Percentiles rank a stretch among this genome's conserved stretches.
Conservation (phyloP, 352 stramenopile genomes). For the Phytophthora aleatoria region DNA sequence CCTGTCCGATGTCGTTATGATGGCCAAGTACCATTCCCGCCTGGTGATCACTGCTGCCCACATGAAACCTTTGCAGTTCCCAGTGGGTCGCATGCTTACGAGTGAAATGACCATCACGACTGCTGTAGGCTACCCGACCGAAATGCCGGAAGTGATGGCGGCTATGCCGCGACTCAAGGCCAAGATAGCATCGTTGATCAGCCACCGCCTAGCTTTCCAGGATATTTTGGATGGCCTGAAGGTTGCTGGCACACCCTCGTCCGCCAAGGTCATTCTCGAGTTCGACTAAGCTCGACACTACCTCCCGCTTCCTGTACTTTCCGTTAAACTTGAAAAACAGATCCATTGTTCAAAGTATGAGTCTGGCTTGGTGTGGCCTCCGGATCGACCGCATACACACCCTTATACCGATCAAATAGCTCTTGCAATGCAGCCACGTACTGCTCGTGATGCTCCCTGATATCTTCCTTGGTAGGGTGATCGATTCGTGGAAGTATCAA, state of each 20-base stretch:
- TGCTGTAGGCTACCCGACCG: slow-evolving; percentile 28
- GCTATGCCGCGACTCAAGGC: slow-evolving; percentile 28
- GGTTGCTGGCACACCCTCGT: slow-evolving; percentile 29
- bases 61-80: slow-evolving; percentile 29
- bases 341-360: not conserved
- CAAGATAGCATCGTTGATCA: slow-evolving; percentile 30
- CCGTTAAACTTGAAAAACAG: slow-evolving; percentile 1
- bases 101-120: slow-evolving; percentile 39
- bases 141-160: slow-evolving; percentile 29
- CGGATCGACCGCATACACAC: slow-evolving; percentile 73
- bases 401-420: slow-evolving; percentile 89
- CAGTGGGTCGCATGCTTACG: slow-evolving; percentile 28
- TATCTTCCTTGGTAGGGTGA: slow-evolving; percentile 85
- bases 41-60: slow-evolving; percentile 29
- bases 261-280: slow-evolving; percentile 33
- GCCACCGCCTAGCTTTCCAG: slow-evolving; percentile 30
- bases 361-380: slow-evolving; percentile 18
- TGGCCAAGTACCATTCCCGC: slow-evolving; percentile 29
- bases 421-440: slow-evolving; percentile 82
- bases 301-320: not conserved
- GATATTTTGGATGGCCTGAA: slow-evolving; percentile 29
- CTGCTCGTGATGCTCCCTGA: slow-evolving; percentile 85
- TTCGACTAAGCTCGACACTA: slow-evolving; percentile 18
- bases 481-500: slow-evolving; percentile 86
- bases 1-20: slow-evolving; percentile 23